Base-by-base conservation (phyloP, 495 filamentous ascomycete genomes). In the Penicillium silybi region DNA sequence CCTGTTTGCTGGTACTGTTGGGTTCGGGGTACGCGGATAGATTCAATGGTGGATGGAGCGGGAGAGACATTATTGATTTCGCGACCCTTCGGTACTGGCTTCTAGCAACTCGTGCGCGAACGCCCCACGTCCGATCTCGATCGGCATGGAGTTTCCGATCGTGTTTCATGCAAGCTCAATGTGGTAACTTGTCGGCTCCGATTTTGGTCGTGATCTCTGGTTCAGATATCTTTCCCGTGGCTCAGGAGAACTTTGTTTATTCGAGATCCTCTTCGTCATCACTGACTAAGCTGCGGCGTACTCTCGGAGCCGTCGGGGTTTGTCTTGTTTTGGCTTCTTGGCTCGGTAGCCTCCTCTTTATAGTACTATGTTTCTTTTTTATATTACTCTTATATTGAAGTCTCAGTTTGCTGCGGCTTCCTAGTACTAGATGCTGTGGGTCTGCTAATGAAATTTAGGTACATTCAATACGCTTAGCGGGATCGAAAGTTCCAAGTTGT, bases 41-140 rank as follows among this genome's bases (percentile, higher is more conserved):
- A n/a, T 17, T 26, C 46, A 17, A 49, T 49, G 17, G 25, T 42
- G n/a, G 18, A 42, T 23, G 38, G 26, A 20, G 46, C 13, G 19
- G 46, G 16, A 40, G 44, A 46, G 15, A 27, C n/a, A 46, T 46
- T 19, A 27, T 40, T n/a, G 46, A 48, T 17, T 40, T 6, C 18
- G 26, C 19, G n/a, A n/a, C n/a, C 40, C 53, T 22, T 46, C 19
- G 17, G 35, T 16, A 38, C 16, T 17, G 6, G 20, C 44, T 25
- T 20, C 11, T 4, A 29, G 5, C 15, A 48, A 57, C 44, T 52
- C 45, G 35, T 48, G 48, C 44, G 44, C 43, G 54, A 54, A 26
- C 16, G 18, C 52, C 34, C 52, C 51, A 59, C 44, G 48, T 40
- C 34, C 48, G 47, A 54, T 54, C 56, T 54, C 27, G 51, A 59